Conservation (phyloP, 2,329 filamentous ascomycete genomes). For the Colletotrichum sp. region DNA sequence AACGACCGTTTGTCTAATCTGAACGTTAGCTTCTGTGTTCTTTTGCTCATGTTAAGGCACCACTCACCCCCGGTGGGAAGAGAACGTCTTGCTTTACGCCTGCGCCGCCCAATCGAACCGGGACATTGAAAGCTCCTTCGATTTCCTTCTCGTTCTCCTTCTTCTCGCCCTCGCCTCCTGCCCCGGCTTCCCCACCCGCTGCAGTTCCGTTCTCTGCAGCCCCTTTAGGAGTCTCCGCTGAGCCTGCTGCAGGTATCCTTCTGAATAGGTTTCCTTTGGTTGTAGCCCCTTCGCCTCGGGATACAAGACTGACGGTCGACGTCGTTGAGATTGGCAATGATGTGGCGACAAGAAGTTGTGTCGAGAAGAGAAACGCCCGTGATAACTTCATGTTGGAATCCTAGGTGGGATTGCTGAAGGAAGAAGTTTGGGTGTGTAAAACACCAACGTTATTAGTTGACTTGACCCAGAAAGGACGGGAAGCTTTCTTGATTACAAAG, state of each 20-base stretch:
- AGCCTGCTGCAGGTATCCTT: not conserved
- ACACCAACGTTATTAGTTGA: not conserved
- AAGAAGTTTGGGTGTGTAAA: too few relatives aligned
- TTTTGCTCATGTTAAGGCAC: accelerated
- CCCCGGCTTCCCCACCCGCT: not conserved
- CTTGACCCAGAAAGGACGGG: too few relatives aligned
- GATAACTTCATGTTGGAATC: slow-evolving; percentile 13
- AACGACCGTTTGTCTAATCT: slow-evolving; percentile 30
- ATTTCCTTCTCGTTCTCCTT: slow-evolving; percentile 34
- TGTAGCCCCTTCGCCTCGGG: not conserved
- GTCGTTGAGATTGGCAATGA: slow-evolving; percentile 4
- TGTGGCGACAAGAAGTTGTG: not conserved
- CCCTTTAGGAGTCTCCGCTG: not conserved
- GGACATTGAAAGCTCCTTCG: slow-evolving; percentile 31
- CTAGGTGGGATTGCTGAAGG: too few relatives aligned
- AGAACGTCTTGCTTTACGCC: slow-evolving; percentile 35
- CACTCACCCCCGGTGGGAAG: slow-evolving; percentile 37
- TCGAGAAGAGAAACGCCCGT: not conserved
- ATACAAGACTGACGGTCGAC: too few relatives aligned
- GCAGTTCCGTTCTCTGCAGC: not conserved
- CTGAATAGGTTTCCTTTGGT: not conserved
- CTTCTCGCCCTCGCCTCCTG: slow-evolving; percentile 16
- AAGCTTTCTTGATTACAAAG: too few relatives aligned
- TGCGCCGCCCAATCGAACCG: slow-evolving; percentile 33
- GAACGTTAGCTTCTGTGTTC: not conserved